Evolutionary conservation across 331 rosid genomes (phyloP), one percentile per base, ranked within the genome.

Genomic region (Quercus phellos): DNA sequence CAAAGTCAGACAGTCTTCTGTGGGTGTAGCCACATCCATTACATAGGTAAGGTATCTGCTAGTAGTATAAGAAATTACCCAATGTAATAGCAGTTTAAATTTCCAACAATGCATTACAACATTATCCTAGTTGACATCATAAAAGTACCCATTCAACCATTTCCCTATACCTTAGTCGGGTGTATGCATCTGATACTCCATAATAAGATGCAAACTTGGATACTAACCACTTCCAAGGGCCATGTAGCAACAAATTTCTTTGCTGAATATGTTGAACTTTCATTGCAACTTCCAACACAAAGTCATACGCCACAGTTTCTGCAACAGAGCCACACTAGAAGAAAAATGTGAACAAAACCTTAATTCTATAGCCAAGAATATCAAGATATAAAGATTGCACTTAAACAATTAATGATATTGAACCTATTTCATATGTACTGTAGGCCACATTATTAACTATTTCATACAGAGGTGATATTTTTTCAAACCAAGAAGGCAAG

Each of bases 1-100:
- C 29, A 78, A 10, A 35, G 72, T 74, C 51, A 84, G 83, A 72
- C 85, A 84, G 61, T 81, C 74, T 21, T 43, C 69, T 2, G 85
- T 84, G 4, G 88, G 88, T 22, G 88, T 84, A 34, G 88, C 85
- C 18, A 84, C 83, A 68, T 81, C 85, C 88, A 84, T 81, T 24
- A 84, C 24, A 58, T 78, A 70, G 27, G 85, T 53, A 70, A 84
- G 85, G 74, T 78, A 79, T 56, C 85, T 84, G 74, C 5, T 59
- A 73, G 66, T 42, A 21, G 24, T 21, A 77, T 3, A 43, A 4
- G n/a, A 55, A 29, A 8, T 55, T n/a, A 22, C 32, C 27, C 8
- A 70, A 70, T 26, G 21, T 24, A 58, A 51, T 11, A 66, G 26
- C 22, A 16, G 34, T n/a, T 50, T 19, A 53, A 74, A 61, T 56